Evolutionary conservation across 176 grass and related monocot genomes (phyloP).

Genomic region (Dendrocalamus sinicus): DNA sequence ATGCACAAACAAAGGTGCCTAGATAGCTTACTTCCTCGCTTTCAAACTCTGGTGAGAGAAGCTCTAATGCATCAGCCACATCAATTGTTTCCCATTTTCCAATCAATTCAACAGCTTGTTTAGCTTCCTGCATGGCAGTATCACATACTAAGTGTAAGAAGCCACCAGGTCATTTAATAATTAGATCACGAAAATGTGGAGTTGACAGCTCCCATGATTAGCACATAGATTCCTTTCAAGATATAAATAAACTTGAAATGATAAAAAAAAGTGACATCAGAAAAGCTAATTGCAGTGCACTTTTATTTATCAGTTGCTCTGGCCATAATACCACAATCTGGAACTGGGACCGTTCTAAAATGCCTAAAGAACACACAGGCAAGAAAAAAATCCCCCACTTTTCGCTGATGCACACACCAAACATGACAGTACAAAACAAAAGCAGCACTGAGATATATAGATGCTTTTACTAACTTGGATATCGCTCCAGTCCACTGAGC

Average conservation of each 20-base stretch:
- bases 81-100: constrained; percentile 95
- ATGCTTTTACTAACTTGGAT: constrained; percentile 61
- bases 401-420: constrained; percentile 15
- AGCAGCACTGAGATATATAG: background rate
- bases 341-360: background rate
- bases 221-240: background rate
- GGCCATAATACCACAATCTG: background rate
- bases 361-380: background rate
- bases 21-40: constrained; percentile 75
- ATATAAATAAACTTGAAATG: constrained; percentile 2
- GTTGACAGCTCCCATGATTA: background rate
- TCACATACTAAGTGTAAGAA: constrained; percentile 29
- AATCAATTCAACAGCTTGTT: constrained; percentile 96
- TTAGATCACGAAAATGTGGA: constrained; percentile 29
- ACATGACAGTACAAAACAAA: constrained; percentile 28
- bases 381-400: background rate
- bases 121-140: constrained; percentile 75
- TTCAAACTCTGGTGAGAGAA: constrained; percentile 92
- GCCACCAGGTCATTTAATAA: background rate
- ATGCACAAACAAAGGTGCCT: constrained; percentile 17
- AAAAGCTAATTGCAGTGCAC: constrained; percentile 1
- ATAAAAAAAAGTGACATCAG: background rate
- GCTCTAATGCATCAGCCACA: constrained; percentile 94
- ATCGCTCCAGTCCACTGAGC: constrained; percentile 93
- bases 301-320: background rate